Evolutionary conservation across 2,329 filamentous ascomycete species (phyloP), one percentile per base, ranked within the genome.

Genomic region (Colletotrichum orbiculare): DNA sequence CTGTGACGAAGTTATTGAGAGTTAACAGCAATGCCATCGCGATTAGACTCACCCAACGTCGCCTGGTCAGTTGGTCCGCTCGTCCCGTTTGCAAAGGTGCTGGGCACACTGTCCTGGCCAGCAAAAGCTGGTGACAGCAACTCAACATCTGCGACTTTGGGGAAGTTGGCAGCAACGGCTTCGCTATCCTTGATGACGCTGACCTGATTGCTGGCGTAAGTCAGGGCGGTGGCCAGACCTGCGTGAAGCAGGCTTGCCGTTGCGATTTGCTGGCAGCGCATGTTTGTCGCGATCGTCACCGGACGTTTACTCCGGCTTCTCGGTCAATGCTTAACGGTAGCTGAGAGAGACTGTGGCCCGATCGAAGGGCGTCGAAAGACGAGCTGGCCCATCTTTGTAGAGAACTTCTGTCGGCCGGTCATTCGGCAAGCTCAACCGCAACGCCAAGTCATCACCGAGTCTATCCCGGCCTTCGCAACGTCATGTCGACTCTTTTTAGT

Each of bases 131-230:
- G 74, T 0, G 73, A 74, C 13, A 63, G 49, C 1, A 75, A 65
- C 6, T 74, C 48, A 1, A 75, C 52, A 1, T 34, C 52, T 33
- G 56, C 52, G 5, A 65, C 62, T 2, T 65, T 42, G 1, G 62
- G 62, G 52, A 65, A 65, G 33, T 65, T 64, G 33, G 60, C 66
- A 8, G 72, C 69, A 2, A 73, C 71, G 1, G 68, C 59, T 6
- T 70, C 54, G 3, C 54, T 57, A 39, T 75, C 73, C 4, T 66
- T 71, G 5, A 68, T 38, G 1, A 73, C 60, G 2, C 57, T 37
- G 1, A 54, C 69, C n/a, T 72, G 73, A 53, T 75, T 75, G 17
- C 70, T 58, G 15, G 72, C 71, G 15, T 75, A 75, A 3, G 63
- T 60, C 13, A 69, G 54, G 4, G 70, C 72, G 2, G 61, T 35